phyloP scores from a whole-genome alignment of 345 rosid species.

The Jatropha curcas region DNA sequence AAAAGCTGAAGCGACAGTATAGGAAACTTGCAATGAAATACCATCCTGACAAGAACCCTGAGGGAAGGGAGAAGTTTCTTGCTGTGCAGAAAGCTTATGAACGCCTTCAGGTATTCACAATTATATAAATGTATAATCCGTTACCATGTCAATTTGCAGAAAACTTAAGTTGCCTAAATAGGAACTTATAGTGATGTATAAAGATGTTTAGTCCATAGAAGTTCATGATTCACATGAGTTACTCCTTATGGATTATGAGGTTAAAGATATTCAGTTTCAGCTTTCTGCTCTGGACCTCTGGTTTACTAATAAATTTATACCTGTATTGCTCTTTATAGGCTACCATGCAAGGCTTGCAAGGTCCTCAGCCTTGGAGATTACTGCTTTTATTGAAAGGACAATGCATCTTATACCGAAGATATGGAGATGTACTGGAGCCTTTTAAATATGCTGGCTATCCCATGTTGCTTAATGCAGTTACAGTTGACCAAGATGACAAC shows the following conservation, averaged over 20 bases:
- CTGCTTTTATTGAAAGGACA: conserved; percentile 95
- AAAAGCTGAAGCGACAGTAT: conserved; percentile 97
- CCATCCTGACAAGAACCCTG: conserved; percentile 99
- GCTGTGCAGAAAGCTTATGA: conserved; percentile 99
- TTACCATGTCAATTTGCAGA: too few relatives aligned
- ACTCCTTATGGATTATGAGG: too few relatives aligned
- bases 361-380: conserved; percentile 98
- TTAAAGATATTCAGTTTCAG: background rate
- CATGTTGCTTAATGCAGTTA: conserved; percentile 89
- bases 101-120: conserved; percentile 74
- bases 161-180: background rate
- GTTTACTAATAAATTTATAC: conserved; percentile 1
- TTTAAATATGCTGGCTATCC: conserved; percentile 99
- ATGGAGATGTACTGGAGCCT: conserved; percentile 83
- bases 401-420: conserved; percentile 88
- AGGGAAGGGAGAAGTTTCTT: conserved; percentile 96
- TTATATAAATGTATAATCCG: too few relatives aligned
- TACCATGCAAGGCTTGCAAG: conserved; percentile 99
- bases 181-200: background rate
- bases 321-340: conserved; percentile 53
- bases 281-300: background rate
- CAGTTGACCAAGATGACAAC: conserved; percentile 86
- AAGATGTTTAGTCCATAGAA: background rate
- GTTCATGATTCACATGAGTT: background rate
- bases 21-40: conserved; percentile 99